Evolutionary conservation across 2,329 filamentous ascomycete species (phyloP), one percentile per base, ranked within the genome.

Genomic region (Diplodia scrobiculata): DNA sequence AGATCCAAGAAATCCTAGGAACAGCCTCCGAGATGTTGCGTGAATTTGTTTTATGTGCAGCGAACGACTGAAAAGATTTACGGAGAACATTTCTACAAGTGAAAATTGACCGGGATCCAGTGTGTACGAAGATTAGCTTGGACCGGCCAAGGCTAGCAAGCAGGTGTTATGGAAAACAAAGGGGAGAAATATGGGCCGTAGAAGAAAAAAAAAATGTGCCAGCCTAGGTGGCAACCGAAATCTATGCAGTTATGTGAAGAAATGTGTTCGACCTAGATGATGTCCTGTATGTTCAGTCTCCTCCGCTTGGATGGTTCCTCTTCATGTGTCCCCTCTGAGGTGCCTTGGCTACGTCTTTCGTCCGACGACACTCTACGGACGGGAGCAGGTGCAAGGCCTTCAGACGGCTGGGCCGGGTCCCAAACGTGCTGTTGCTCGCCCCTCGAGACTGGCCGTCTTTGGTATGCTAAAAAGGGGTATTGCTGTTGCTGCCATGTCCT

Each of bases 231-330:
- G 41, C 17, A 32, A 25, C 58, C 41, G 29, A 62, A 27, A 34
- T 50, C 41, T 62, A 50, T 62, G 45, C 29, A 63, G 29, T 45
- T 29, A 27, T 3, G 52, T 27, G 13, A 10, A 50, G 36, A 45
- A 32, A 9, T 9, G 41, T 21, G 11, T 5, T 13, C 17, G 17
- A 2, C 32, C 55, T 38, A 67, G 11, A 59, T 63, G 38, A 67
- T 19, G 19, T 70, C 68, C 29, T 25, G 53, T 34, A 70, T 70
- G 41, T 70, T 68, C 17, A 70, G 48, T 10, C 67, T 48, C 34
- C 68, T 47, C 38, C 68, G 59, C 41, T 70, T 70, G 58, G 64
- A 55, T 11, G 48, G 47, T 17, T 69, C 68, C 45, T 62, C 58
- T 10, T 62, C 58, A 7, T 62, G 58, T n/a, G 45, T 47, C 6